phyloP scores from a whole-genome alignment of 2,329 filamentous ascomycete species.

The Lasiodiplodia hormozganensis region DNA sequence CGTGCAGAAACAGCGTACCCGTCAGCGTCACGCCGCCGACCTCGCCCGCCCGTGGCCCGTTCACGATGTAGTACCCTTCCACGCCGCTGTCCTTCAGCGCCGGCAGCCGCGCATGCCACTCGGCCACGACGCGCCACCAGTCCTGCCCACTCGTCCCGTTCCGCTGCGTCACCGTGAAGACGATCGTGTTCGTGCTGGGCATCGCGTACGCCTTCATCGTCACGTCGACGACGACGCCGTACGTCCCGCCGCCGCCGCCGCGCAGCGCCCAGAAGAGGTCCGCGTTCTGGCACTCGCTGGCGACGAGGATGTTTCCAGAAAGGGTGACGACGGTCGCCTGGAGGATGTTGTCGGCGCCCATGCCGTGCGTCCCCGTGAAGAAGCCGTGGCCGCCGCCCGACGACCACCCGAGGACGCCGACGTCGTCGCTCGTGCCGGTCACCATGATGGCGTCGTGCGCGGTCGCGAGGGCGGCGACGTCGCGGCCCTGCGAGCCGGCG shows the following conservation, averaged over 20 bases:
- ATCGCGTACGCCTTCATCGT: constrained; percentile 44
- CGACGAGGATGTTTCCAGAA: constrained; percentile 37
- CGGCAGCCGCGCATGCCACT: not conserved
- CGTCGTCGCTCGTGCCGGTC: not conserved
- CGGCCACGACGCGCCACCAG: not conserved
- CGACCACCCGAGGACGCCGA: constrained; percentile 45
- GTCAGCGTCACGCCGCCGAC: not conserved
- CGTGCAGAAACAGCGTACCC: not conserved
- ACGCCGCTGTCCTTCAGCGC: not conserved
- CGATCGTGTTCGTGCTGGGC: not conserved
- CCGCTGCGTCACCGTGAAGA: accelerated
- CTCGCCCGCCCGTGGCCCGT: not conserved
- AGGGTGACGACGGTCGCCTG: constrained; percentile 36
- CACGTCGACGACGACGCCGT: constrained; percentile 36
- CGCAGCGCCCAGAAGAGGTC: constrained; percentile 49
- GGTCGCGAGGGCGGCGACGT: too few relatives aligned
- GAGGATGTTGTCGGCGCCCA: constrained; percentile 46
- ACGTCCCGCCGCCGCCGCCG: constrained; percentile 43
- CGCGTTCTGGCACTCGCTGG: constrained; percentile 40
- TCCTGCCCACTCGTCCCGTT: not conserved
- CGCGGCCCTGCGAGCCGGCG: not conserved
- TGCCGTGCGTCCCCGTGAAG: constrained; percentile 55
- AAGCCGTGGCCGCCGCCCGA: constrained; percentile 63
- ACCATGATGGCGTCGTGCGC: not conserved
- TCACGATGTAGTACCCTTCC: not conserved